Evolutionary conservation across 768 basidiomycete genomes (phyloP).

Genomic region (Xerocomellus chrysenteron): DNA sequence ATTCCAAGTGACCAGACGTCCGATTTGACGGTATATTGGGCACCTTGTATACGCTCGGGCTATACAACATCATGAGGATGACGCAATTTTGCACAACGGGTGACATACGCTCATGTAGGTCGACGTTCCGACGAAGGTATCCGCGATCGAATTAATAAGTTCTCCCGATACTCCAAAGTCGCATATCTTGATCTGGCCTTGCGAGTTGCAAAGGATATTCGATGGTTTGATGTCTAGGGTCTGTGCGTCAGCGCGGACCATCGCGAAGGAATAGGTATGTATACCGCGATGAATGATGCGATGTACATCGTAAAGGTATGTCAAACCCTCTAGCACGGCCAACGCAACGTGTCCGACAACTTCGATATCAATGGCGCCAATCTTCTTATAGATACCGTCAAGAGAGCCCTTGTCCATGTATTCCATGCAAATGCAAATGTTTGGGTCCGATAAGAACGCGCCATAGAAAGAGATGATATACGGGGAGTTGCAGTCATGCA

Average conservation of each 20-base stretch:
- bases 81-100: slow-evolving; percentile 9
- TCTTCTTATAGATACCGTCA: slow-evolving; percentile 94
- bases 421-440: slow-evolving; percentile 99
- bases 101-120: slow-evolving; percentile 97
- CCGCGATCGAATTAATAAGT: slow-evolving; percentile 97
- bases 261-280: slow-evolving; percentile 25
- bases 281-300: slow-evolving; percentile 97
- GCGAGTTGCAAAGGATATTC: slow-evolving; percentile 93
- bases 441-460: slow-evolving; percentile 94
- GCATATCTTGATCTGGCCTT: slow-evolving; percentile 97
- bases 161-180: slow-evolving; percentile 99
- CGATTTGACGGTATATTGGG: slow-evolving; percentile 97
- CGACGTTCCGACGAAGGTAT: slow-evolving; percentile 98
- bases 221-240: slow-evolving; percentile 94
- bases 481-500: slow-evolving; percentile 93
- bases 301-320: slow-evolving; percentile 96
- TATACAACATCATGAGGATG: slow-evolving; percentile 35
- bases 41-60: slow-evolving; percentile 99
- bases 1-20: slow-evolving; percentile 99
- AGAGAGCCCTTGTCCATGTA: slow-evolving; percentile 92
- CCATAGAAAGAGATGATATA: slow-evolving; percentile 98
- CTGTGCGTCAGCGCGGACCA: slow-evolving; percentile 16
- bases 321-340: slow-evolving; percentile 91
- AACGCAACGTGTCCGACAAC: slow-evolving; percentile 93
- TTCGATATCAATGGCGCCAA: slow-evolving; percentile 89